Evolutionary conservation across 1,284 basidiomycete genomes (phyloP), one percentile per base, ranked within the genome.

Genomic region (Trametes pubescens): DNA sequence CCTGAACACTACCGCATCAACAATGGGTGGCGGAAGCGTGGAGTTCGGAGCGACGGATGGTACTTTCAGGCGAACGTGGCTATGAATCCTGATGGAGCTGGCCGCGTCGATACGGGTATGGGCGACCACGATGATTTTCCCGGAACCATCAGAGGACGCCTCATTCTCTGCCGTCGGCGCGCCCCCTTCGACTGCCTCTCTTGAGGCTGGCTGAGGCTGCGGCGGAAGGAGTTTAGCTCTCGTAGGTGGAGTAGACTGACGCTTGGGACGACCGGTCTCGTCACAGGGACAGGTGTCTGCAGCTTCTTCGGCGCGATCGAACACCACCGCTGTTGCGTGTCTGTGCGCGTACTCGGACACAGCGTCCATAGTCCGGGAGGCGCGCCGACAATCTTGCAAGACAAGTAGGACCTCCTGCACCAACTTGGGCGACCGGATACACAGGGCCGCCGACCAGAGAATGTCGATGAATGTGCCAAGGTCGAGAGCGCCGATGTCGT

Each of bases 261-360:
- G 61, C 54, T 59, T 70, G 16, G 72, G 84, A 56, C 78, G 76
- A 4, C 88, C 87, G 22, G 78, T 74, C 18, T 87, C 86, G 62
- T 87, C 82, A 64, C 87, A 89, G 5, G 87, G 87, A 71, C 87
- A 90, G 68, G 84, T 80, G 63, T 88, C 86, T 1, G 82, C 81
- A 8, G 87, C 88, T 68, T 89, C 88, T 68, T 90, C 86, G 2
- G 84, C 86, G 9, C 85, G 80, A 64, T 89, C 87, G 57, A 87
- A 86, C 0, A 80, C 81, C 37, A 89, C 78, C 4, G 80, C 82
- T 1, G 88, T 77, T 0, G 83, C 81, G 47, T 87, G 81, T 55
- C 83, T 84, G 66, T 85, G 83, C 2, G 80, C 82, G 69, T 89
- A 86, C 26, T 73, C 71, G 29, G 74, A 67, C 0, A 77, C 70